These are phyloP conservation scores for Wickerhamomyces tratensis DNA, from an alignment of 805 yeast species.

Conservation along the genomic window DNA sequence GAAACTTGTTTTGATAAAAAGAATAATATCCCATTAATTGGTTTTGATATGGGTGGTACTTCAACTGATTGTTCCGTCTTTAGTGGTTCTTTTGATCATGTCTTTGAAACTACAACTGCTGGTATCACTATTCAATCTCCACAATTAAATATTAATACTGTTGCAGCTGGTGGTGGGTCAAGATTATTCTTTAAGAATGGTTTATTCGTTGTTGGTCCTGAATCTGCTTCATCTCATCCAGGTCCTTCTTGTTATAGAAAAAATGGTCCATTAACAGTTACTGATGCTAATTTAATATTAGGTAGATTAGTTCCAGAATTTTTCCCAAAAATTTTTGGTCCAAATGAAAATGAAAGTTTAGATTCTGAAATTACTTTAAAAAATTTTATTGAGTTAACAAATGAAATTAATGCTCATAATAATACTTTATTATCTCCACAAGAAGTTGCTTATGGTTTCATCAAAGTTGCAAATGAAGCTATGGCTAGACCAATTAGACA, in stretches of 20 bases:
- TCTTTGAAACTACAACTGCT: conserved; percentile 77
- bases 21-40: conserved; percentile 56
- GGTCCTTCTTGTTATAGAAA: conserved; percentile 86
- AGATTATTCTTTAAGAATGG: conserved; percentile 60
- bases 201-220: conserved; percentile 76
- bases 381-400: conserved; percentile 46
- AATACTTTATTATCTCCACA: conserved; percentile 37
- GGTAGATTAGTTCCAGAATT: conserved; percentile 67
- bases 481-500: conserved; percentile 90
- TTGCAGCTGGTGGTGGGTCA: conserved; percentile 83
- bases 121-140: conserved; percentile 81
- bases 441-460: conserved; percentile 72
- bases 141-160: conserved; percentile 72
- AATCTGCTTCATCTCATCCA: conserved; percentile 80
- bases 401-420: conserved; percentile 40
- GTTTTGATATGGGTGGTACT: conserved; percentile 90
- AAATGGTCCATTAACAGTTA: conserved; percentile 75
- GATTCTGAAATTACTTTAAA: conserved; percentile 41
- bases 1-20: conserved; percentile 59
- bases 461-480: conserved; percentile 76
- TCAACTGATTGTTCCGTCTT: conserved; percentile 78
- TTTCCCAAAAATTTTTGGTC: conserved; percentile 80
- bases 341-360: conserved; percentile 61
- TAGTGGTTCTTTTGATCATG: conserved; percentile 65
- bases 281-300: conserved; percentile 71